These are phyloP conservation scores for Yamadazyma pseudoaaseri DNA, from an alignment of 1,139 yeast genomes.

Conservation along the genomic window DNA sequence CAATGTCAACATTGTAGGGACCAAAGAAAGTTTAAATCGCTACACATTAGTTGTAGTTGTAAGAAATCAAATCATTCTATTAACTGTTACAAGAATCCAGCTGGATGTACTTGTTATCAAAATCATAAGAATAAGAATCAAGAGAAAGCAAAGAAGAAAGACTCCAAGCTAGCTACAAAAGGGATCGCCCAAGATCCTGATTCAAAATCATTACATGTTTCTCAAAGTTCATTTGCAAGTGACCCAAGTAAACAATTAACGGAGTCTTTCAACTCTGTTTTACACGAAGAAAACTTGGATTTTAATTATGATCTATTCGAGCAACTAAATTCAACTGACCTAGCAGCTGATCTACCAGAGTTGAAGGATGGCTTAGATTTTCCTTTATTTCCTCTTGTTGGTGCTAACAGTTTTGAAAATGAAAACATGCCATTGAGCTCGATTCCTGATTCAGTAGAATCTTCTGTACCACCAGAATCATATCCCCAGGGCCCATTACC, in stretches of 20 bases:
- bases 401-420: slow-evolving; percentile 42
- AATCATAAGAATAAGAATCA: slow-evolving; percentile 17
- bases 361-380: slow-evolving; percentile 24
- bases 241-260: too few species aligned
- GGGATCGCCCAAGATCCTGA: slow-evolving; percentile 1
- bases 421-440: slow-evolving; percentile 38
- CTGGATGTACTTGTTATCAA: slow-evolving; percentile 53
- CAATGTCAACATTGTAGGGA: slow-evolving; percentile 89
- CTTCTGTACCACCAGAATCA: slow-evolving; percentile 6
- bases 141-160: slow-evolving; percentile 28
- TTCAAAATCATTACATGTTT: too few species aligned
- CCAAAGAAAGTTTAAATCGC: slow-evolving; percentile 64
- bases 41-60: slow-evolving; percentile 76
- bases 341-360: slow-evolving; percentile 3
- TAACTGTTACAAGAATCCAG: slow-evolving; percentile 51
- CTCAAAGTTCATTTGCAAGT: neutral
- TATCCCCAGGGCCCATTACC: neutral
- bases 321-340: slow-evolving; percentile 5
- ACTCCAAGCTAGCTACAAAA: slow-evolving; percentile 2
- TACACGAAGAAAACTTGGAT: slow-evolving; percentile 6
- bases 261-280: neutral
- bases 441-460: slow-evolving; percentile 16
- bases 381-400: slow-evolving; percentile 54
- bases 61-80: slow-evolving; percentile 50
- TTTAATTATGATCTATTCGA: slow-evolving; percentile 9